A percentile compares a stretch with the other conserved stretches of the same genome.
phyloP scores from a whole-genome alignment of 1,139 yeast genomes.

The Zygoascus sp. region DNA sequence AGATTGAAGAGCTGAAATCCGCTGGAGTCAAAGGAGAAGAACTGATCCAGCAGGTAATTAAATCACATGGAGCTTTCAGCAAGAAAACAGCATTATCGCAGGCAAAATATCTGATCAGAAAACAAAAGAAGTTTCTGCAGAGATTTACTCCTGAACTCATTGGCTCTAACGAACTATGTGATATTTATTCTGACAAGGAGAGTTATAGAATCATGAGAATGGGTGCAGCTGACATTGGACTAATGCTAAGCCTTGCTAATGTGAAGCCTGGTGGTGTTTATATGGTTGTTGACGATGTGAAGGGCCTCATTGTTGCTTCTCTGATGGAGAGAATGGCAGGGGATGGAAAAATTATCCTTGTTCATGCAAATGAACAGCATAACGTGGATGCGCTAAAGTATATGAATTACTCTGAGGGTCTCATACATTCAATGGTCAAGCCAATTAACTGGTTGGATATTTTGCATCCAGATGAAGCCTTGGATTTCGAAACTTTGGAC shows the following conservation, averaged over 20 bases:
- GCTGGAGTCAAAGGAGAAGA: slow-evolving; percentile 60
- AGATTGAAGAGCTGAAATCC: slow-evolving; percentile 74
- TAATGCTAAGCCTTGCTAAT: slow-evolving; percentile 71
- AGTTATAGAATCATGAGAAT: slow-evolving; percentile 68
- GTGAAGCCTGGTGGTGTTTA: slow-evolving; percentile 87
- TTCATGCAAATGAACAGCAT: slow-evolving; percentile 92
- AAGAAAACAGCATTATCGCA: slow-evolving; percentile 87
- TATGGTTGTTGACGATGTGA: slow-evolving; percentile 83
- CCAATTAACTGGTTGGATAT: slow-evolving; percentile 76
- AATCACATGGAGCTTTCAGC: slow-evolving; percentile 80
- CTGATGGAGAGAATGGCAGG: slow-evolving; percentile 88
- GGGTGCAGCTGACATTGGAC: slow-evolving; percentile 78
- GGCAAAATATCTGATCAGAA: slow-evolving; percentile 84
- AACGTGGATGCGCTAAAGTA: slow-evolving; percentile 67
- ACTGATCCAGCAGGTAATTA: slow-evolving; percentile 75
- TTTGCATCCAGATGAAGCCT: slow-evolving; percentile 67
- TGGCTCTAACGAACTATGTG: slow-evolving; percentile 70
- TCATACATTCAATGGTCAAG: slow-evolving; percentile 53
- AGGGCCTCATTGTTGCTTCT: slow-evolving; percentile 78
- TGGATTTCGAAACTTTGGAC: slow-evolving; percentile 43
- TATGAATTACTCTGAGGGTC: slow-evolving; percentile 51
- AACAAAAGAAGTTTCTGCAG: slow-evolving; percentile 84
- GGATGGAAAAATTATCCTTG: slow-evolving; percentile 66
- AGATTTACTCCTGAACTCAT: slow-evolving; percentile 78
- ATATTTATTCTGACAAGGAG: slow-evolving; percentile 72